Base-by-base conservation (phyloP, 2,329 filamentous ascomycete species). In the Trichophyton benhamiae region DNA sequence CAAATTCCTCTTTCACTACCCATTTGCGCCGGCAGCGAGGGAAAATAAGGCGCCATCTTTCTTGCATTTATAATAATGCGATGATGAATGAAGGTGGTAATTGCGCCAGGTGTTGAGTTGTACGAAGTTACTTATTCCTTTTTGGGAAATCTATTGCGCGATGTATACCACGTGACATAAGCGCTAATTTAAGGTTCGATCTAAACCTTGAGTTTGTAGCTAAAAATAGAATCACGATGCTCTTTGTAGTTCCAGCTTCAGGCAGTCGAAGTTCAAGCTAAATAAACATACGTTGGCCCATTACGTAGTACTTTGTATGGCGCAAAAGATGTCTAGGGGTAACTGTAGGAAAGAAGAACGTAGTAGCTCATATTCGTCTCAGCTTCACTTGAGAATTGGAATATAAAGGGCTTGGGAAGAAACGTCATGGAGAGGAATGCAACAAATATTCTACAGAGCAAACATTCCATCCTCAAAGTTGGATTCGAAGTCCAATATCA, bases 71-170 rank as follows among this genome's bases (percentile, higher is more conserved):
- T 58, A 58, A 41, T 15, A 9, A 30, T 22, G 7, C 13, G 9
- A 57, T 17, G 3, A 20, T 22, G 25, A 15, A 46, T 46, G 20
- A n/a, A 20, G 30, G 20, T 58, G 20, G 3, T 22, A 11, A 22
- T 5, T 58, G n/a, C 2, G 20, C n/a, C 15, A 3, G n/a, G 30
- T 58, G 11, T 2, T 17, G 13, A 41, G 33, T 1, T 22, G n/a
- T 42, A 22, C 38, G 55, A 58, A 13, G 17, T 11, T 15, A 58
- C 9, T n/a, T 58, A 58, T 38, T 27, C 30, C 55, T 20, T 42
- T 58, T 58, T 58, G 9, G 55, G 55, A 58, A 58, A 38, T 20
- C 55, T 58, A 38, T 58, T 58, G 55, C 55, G 55, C 55, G 30
- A 41, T 1, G 25, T 3, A 22, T 3, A 30, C 22, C 55, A 58